These are phyloP conservation scores for Ascochyta viciae-villosae DNA, from an alignment of 2,329 filamentous ascomycete genomes.

Conservation along the genomic window DNA sequence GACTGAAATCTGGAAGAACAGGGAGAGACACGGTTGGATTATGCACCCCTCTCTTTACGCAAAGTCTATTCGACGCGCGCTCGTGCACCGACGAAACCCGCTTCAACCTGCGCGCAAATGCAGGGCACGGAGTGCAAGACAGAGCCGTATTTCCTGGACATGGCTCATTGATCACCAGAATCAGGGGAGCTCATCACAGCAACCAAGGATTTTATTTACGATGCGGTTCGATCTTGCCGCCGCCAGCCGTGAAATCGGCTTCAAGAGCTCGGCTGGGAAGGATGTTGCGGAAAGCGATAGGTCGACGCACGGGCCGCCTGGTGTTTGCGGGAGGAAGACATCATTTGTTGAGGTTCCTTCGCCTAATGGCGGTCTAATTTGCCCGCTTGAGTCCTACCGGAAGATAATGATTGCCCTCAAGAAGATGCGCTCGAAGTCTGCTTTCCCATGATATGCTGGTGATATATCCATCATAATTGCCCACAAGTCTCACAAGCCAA, in stretches of 20 bases:
- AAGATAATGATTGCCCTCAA: too few species aligned
- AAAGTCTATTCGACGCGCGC: neutral
- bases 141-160: constrained; percentile 6
- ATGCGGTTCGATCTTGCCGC: neutral
- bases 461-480: neutral
- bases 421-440: too few species aligned
- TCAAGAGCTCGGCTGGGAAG: neutral
- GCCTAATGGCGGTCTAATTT: neutral
- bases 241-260: neutral
- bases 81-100: neutral
- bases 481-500: constrained; percentile 10
- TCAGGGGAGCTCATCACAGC: neutral
- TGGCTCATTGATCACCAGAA: neutral
- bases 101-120: neutral
- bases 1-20: neutral
- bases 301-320: constrained; percentile 5
- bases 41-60: neutral
- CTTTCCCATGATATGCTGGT: too few species aligned
- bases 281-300: neutral
- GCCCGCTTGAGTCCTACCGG: neutral
- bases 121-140: constrained; percentile 9
- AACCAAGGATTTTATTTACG: neutral
- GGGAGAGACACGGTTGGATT: neutral
- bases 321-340: neutral
- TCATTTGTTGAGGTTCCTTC: neutral